Evolutionary conservation across 176 grass and related monocot species (phyloP), one percentile per base, ranked within the genome.

Genomic region (Oryza glaberrima): DNA sequence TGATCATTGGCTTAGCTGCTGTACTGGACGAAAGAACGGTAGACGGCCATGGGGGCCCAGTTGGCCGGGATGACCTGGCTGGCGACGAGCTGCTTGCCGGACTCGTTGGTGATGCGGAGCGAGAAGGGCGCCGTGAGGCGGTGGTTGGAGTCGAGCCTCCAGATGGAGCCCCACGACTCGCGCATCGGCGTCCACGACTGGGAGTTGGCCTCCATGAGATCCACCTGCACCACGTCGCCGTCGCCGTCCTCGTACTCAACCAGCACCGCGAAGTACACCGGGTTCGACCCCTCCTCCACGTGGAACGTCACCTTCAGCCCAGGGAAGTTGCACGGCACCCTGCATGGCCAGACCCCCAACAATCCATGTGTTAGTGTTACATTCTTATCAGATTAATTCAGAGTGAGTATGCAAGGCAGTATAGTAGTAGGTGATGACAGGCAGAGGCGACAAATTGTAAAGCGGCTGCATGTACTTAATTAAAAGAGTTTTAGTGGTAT

Each of bases 251-350:
- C 91, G 77, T 88, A 98, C 82, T 90, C 86, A 13, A 98, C 76
- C 14, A 82, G 85, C 23, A 98, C 84, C 0, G 92, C 89, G 5
- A 98, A 64, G 77, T 95, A 98, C 2, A 88, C 61, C 0, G 89
- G 65, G 93, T 98, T 95, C 1, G 95, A 95, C 0, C 95, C 95
- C 43, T 90, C 16, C 87, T 98, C 93, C 5, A 93, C 89, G 58
- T 93, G 87, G 90, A 98, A 98, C 0, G 91, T 78, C 54, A 91
- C 63, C 72, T 82, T 78, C 43, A 76, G 67, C 1, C 92, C 89
- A 0, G 88, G 88, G 79, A 71, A 92, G 48, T 83, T 73, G 86
- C 93, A 94, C 1, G 69, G 82, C 75, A 94, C 92, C 12, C 92
- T 94, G 22, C 61, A 73, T 73, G 63, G 17, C 20, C 58, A 22